Evolutionary conservation across 768 basidiomycete genomes (phyloP), one percentile per base, ranked within the genome.

Genomic region (Bullera alba): DNA sequence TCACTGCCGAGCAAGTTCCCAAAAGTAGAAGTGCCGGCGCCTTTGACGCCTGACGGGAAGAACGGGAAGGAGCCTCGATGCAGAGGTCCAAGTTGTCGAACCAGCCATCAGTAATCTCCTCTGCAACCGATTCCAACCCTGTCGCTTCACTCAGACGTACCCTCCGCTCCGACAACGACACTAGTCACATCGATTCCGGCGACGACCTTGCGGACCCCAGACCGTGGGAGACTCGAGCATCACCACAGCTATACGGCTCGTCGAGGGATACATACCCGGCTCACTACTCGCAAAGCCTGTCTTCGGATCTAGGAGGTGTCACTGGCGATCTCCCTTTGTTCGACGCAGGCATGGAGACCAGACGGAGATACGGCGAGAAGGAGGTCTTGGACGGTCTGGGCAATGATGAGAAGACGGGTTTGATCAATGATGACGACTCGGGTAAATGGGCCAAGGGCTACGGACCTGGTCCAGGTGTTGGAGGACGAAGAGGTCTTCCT

Each of bases 391-490:
- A 7, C 30, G 27, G 26, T 17, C 6, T 26, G 14, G 12, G 47
- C 26, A 5, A 36, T 14, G 12, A 28, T 25, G 61, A 60, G 50
- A 63, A 62, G 46, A 53, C 54, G 35, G 39, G 14, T 21, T 14
- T 27, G 25, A 16, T 49, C 21, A 54, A 50, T 25, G 48, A 48
- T 21, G 58, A 63, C 27, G 70, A 66, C 26, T 61, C 65, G 41
- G 60, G 55, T 5, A 67, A 66, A 50, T 69, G 70, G 50, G 61
- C 60, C 17, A 72, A 72, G 43, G 68, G 68, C 5, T 62, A 64
- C 50, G 66, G 65, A 1, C 54, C 61, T 6, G 70, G 70, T 6
- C 68, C 68, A 17, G 66, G 70, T 12, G 48, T 56, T 30, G 68
- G 70, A 7, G 70, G 70, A 1, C 56, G 61, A 41, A 57, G 70